A percentile compares a stretch with the other conserved stretches of the same genome.
phyloP scores from a whole-genome alignment of 2,329 filamentous ascomycete species.

The Hymenoscyphus repandus region DNA sequence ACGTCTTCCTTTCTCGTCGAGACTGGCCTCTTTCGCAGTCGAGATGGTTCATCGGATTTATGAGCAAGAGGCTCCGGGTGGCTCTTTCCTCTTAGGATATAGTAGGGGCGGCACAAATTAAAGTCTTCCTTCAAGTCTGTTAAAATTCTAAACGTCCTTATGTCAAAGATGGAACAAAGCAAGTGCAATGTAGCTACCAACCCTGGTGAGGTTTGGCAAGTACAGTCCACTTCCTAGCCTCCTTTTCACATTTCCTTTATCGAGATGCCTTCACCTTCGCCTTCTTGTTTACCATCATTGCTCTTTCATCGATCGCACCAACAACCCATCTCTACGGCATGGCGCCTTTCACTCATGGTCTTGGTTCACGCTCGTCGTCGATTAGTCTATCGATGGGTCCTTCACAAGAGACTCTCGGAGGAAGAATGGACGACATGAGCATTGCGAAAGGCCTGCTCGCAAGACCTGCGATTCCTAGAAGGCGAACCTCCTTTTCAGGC shows the following conservation, averaged over 20 bases:
- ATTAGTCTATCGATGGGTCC: conserved; percentile 20
- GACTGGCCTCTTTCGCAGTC: not conserved
- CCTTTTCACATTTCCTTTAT: not conserved
- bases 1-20: not conserved
- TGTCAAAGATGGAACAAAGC: not conserved
- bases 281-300: not conserved
- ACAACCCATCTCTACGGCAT: conserved; percentile 18
- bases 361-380: conserved; percentile 26
- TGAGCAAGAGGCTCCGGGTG: not conserved
- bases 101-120: not conserved
- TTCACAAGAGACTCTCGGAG: conserved; percentile 7
- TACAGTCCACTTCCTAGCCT: not conserved
- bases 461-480: conserved; percentile 16
- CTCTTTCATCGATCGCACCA: too few relatives aligned
- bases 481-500: conserved; percentile 16
- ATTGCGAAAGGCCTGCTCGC: conserved; percentile 24
- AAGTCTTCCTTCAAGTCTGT: not conserved
- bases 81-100: not conserved
- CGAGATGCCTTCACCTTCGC: not conserved
- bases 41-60: not conserved
- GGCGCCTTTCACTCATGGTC: conserved; percentile 30
- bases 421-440: conserved; percentile 18
- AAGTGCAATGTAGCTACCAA: not conserved
- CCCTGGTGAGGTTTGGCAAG: not conserved
- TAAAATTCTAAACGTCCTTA: too few relatives aligned